Percentiles rank a stretch among this genome's conserved stretches.
These are phyloP conservation scores for Eragrostis tef DNA, from an alignment of 202 grass and related monocot species.

Conservation along the genomic window DNA sequence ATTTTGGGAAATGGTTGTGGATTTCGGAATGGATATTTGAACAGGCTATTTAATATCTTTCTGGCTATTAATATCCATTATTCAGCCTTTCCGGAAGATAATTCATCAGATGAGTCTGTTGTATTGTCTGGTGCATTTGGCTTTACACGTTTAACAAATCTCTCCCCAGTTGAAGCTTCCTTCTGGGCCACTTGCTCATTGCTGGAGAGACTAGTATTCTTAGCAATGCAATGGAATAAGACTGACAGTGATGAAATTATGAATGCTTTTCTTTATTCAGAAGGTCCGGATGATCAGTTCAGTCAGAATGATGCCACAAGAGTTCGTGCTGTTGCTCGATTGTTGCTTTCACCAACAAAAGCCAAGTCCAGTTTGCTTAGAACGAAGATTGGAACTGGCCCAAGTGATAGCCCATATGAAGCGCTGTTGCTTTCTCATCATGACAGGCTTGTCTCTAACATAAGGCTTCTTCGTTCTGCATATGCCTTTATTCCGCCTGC, in stretches of 20 bases:
- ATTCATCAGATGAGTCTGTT: constrained; percentile 47
- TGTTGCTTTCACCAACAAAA: constrained; percentile 82
- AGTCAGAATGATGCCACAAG: constrained; percentile 55
- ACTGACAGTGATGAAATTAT: constrained; percentile 63
- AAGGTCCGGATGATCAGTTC: constrained; percentile 60
- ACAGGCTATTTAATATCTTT: constrained; percentile 92
- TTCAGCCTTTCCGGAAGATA: constrained; percentile 60
- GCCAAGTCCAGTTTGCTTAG: constrained; percentile 67
- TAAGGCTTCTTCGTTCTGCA: constrained; percentile 80
- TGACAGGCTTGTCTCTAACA: constrained; percentile 73
- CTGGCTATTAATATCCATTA: constrained; percentile 65
- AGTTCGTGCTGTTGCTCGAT: constrained; percentile 70
- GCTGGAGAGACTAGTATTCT: constrained; percentile 75
- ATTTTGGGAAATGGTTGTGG: constrained; percentile 49
- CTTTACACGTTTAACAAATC: constrained; percentile 72
- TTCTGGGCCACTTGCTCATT: constrained; percentile 76
- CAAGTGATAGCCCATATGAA: constrained; percentile 61
- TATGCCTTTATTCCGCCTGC: constrained; percentile 92
- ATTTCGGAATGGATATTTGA: constrained; percentile 61
- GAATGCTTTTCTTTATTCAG: constrained; percentile 72
- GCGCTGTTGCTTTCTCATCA: constrained; percentile 78
- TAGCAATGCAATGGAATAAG: constrained; percentile 53
- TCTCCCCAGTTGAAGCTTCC: constrained; percentile 81
- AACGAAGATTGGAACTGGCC: constrained; percentile 61
- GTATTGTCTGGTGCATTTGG: constrained; percentile 69